Conservation (phyloP, 2,329 filamentous ascomycete species). For the Stylonectria norvegica region DNA sequence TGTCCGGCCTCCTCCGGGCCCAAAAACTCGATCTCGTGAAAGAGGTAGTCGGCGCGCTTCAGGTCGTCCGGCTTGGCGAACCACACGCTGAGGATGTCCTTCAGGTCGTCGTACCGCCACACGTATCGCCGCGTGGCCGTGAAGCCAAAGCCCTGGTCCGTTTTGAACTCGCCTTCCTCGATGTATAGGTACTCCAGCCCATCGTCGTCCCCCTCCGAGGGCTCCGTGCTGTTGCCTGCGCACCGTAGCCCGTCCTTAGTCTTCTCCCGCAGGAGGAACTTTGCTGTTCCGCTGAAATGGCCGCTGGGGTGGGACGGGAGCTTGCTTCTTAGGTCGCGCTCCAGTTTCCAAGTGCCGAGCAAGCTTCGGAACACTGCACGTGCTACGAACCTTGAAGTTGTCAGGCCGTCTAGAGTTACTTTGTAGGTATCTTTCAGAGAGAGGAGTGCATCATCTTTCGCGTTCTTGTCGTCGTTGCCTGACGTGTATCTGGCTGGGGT, state of each 20-base stretch:
- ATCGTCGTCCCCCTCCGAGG: constrained; percentile 27
- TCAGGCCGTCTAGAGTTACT: constrained; percentile 41
- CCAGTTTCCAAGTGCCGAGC: constrained; percentile 65
- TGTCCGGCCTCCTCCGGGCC: constrained; percentile 31
- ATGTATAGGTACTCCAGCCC: constrained; percentile 65
- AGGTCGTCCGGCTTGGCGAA: constrained; percentile 65
- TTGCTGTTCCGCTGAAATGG: constrained; percentile 60
- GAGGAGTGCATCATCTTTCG: constrained; percentile 35
- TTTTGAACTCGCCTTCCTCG: constrained; percentile 63
- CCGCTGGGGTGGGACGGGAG: constrained; percentile 60
- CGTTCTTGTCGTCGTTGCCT: constrained; percentile 13
- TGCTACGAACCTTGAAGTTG: constrained; percentile 52
- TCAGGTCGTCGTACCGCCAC: constrained; percentile 63
- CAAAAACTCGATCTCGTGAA: constrained; percentile 68
- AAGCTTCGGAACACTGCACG: constrained; percentile 67
- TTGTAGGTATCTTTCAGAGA: constrained; percentile 47
- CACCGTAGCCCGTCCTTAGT: constrained; percentile 51
- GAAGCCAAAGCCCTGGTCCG: constrained; percentile 54
- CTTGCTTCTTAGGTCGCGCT: constrained; percentile 52
- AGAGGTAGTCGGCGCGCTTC: constrained; percentile 65
- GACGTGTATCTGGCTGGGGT: constrained; percentile 54
- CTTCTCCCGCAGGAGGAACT: constrained; percentile 60
- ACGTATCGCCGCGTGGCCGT: constrained; percentile 64
- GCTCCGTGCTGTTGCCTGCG: constrained; percentile 15
- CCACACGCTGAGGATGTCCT: constrained; percentile 66